phyloP scores from a whole-genome alignment of 2,329 filamentous ascomycete genomes.

The Dactylellina leptospora region DNA sequence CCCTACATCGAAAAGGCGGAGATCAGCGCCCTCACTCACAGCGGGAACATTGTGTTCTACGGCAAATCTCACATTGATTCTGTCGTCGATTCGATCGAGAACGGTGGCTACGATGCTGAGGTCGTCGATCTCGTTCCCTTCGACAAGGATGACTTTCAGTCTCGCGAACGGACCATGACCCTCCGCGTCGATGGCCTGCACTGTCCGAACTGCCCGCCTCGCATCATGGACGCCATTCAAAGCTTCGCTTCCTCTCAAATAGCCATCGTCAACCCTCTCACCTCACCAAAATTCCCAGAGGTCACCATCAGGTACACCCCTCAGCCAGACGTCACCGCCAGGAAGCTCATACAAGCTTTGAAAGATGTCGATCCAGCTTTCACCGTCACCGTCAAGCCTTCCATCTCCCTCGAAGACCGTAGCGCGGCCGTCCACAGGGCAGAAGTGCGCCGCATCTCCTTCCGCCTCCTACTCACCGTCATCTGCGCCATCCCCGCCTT shows the following conservation, averaged over 20 bases:
- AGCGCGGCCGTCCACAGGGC: slow-evolving; percentile 75
- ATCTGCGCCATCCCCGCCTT: slow-evolving; percentile 81
- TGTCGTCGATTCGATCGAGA: slow-evolving; percentile 64
- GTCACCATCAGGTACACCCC: slow-evolving; percentile 77
- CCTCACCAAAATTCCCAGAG: slow-evolving; percentile 71
- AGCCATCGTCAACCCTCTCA: slow-evolving; percentile 66
- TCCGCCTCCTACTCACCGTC: slow-evolving; percentile 75
- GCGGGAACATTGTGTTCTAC: slow-evolving; percentile 69
- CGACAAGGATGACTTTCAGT: slow-evolving; percentile 65
- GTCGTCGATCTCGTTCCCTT: slow-evolving; percentile 64
- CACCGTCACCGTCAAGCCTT: slow-evolving; percentile 75
- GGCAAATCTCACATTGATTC: slow-evolving; percentile 63
- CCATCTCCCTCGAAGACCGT: slow-evolving; percentile 83
- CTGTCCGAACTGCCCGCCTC: slow-evolving; percentile 61
- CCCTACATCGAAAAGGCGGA: slow-evolving; percentile 68
- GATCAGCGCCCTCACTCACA: slow-evolving; percentile 74
- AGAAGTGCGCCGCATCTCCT: slow-evolving; percentile 74
- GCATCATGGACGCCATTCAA: slow-evolving; percentile 67
- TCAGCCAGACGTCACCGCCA: slow-evolving; percentile 74
- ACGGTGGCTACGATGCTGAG: slow-evolving; percentile 66
- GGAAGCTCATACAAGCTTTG: slow-evolving; percentile 76
- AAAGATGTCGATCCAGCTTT: slow-evolving; percentile 73
- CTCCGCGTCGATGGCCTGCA: slow-evolving; percentile 37
- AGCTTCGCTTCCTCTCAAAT: slow-evolving; percentile 64
- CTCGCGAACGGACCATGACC: slow-evolving; percentile 30